phyloP scores from a whole-genome alignment of 148 eudicot genomes.

The Chenopodium suecicum region DNA sequence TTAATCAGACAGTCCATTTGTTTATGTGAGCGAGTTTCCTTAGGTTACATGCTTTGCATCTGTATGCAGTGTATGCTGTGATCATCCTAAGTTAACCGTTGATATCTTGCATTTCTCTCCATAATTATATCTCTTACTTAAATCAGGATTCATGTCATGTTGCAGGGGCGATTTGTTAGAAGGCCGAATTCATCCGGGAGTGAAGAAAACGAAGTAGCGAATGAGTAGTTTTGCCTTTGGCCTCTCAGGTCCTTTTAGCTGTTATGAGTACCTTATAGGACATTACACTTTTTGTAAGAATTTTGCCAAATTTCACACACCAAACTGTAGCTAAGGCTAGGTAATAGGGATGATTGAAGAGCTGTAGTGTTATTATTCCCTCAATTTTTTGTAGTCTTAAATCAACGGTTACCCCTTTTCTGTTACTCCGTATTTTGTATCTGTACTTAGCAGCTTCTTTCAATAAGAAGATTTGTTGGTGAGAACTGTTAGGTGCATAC shows the following conservation, averaged over 20 bases:
- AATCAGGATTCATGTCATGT: conserved; percentile 5
- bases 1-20: background rate
- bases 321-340: conserved; percentile 26
- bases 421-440: background rate
- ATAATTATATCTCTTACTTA: background rate
- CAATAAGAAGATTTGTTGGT: conserved; percentile 19
- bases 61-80: background rate
- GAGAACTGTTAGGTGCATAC: background rate
- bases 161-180: conserved; percentile 57
- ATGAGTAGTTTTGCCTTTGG: conserved; percentile 13
- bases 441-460: conserved; percentile 11
- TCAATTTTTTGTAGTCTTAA: conserved; percentile 29
- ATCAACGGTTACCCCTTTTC: background rate
- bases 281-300: conserved; percentile 25
- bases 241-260: background rate
- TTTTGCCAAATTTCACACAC: conserved; percentile 24
- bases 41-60: background rate
- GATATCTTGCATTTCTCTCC: conserved; percentile 33
- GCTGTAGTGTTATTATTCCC: conserved; percentile 20
- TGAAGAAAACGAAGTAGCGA: conserved; percentile 24
- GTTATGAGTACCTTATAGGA: conserved; percentile 12
- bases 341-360: conserved; percentile 29
- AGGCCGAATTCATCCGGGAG: conserved; percentile 51
- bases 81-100: background rate
- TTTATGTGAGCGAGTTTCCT: background rate